phyloP scores from a whole-genome alignment of 1,284 basidiomycete genomes.

The Stereum hirsutum region DNA sequence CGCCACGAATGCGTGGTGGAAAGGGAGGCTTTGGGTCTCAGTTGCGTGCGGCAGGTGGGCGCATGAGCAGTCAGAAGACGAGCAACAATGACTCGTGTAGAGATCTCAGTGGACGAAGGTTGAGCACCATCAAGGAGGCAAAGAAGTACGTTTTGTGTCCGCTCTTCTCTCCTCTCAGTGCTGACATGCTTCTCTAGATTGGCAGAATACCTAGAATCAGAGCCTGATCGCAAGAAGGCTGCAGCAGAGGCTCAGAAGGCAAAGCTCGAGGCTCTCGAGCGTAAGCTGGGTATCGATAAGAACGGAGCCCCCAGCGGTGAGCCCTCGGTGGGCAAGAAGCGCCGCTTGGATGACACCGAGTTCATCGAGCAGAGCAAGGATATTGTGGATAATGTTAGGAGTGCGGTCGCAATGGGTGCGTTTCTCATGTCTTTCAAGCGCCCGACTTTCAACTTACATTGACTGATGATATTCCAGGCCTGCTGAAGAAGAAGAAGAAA shows the following conservation, averaged over 20 bases:
- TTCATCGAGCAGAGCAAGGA: slow-evolving; percentile 90
- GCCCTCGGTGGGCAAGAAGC: slow-evolving; percentile 65
- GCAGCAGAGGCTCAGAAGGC: slow-evolving; percentile 74
- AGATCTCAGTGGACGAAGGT: slow-evolving; percentile 82
- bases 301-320: slow-evolving; percentile 24
- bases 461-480: slow-evolving; percentile 26
- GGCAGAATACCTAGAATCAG: slow-evolving; percentile 82
- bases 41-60: slow-evolving; percentile 91
- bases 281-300: slow-evolving; percentile 64
- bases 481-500: slow-evolving; percentile 86
- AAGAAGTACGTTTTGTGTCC: slow-evolving; percentile 54
- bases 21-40: slow-evolving; percentile 98
- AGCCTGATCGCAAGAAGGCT: slow-evolving; percentile 76
- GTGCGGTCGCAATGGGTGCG: slow-evolving; percentile 78
- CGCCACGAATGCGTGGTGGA: slow-evolving; percentile 73
- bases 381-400: slow-evolving; percentile 88
- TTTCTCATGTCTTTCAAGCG: slow-evolving; percentile 7
- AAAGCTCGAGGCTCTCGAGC: slow-evolving; percentile 81
- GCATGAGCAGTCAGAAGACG: slow-evolving; percentile 95
- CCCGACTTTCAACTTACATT: slow-evolving; percentile 7
- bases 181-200: slow-evolving; percentile 40
- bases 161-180: background rate
- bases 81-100: slow-evolving; percentile 94
- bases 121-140: slow-evolving; percentile 95
- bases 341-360: slow-evolving; percentile 86